Base-by-base conservation (phyloP, 306 rosid genomes). In the Cucurbita argyrosperma region DNA sequence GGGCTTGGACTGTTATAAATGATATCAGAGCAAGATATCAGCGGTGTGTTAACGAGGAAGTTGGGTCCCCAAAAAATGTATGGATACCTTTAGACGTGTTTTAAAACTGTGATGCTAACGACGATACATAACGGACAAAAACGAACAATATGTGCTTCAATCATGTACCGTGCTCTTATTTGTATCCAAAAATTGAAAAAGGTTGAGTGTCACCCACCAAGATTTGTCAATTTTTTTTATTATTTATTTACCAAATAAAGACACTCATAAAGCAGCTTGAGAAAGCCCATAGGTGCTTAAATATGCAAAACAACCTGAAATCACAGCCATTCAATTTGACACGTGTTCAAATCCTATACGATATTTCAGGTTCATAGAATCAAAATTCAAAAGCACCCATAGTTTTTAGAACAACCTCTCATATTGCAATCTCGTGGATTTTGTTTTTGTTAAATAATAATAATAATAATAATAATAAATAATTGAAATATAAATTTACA, bases 321-420 rank as follows among this genome's bases (percentile, higher is more conserved):
- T 40, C 30, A 7, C 71, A 40, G 51, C 71, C 71, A 8, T 64
- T 64, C 71, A 40, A 64, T 8, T 64, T 5, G 16, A 16, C 52
- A 64, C 71, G 52, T 64, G 71, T 64, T 6, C 15, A 5, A n/a
- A 64, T 64, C 71, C 2, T 7, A 10, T 7, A 7, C 26, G 39
- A 38, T 15, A 47, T 64, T 64, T 10, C 6, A 40, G 15, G 70
- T 63, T 40, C 70, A 63, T 40, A 63, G 70, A 39, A 39, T 39
- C 6, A 39, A 39, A 15, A 15, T 35, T 4, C 26, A 45, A 45
- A 66, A 45, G 51, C 13, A 67, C 72, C 72, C 72, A 67, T 67
- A 11, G 72, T 67, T 67, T 67, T 67, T 21, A 67, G 72, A 40
- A 67, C 56, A 67, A 46, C 6, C 55, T 67, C 72, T 67, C 71